These are phyloP conservation scores for Phytophthora podocarpi DNA, from an alignment of 352 stramenopile species.

Conservation along the genomic window DNA sequence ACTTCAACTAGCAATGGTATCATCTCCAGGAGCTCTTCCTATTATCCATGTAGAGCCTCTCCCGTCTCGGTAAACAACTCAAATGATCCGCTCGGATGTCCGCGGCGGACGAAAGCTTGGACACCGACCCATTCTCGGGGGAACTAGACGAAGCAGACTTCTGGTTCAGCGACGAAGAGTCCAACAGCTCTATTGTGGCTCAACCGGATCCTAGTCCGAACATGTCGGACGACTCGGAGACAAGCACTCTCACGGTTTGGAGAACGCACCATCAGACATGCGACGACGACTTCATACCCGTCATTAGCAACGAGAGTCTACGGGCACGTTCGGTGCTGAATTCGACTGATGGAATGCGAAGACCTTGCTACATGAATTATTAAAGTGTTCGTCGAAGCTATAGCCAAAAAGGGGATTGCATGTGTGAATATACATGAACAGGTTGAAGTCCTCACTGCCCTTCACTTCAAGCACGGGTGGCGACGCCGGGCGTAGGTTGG, in stretches of 20 bases:
- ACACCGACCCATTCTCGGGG: conserved; percentile 26
- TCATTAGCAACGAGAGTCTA: too few relatives aligned
- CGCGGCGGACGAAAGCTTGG: conserved; percentile 24
- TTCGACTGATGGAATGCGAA: too few relatives aligned
- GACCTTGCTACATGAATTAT: too few relatives aligned
- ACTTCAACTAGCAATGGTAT: too few relatives aligned
- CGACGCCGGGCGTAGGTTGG: conserved; percentile 10
- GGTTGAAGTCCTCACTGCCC: too few relatives aligned
- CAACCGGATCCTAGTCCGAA: conserved; percentile 24
- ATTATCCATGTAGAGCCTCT: too few relatives aligned
- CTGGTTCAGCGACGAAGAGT: conserved; percentile 36
- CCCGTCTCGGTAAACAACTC: too few relatives aligned
- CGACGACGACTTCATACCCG: conserved; percentile 27
- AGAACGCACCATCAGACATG: not conserved
- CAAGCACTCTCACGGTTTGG: conserved; percentile 25
- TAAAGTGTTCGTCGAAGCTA: too few relatives aligned
- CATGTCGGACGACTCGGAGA: conserved; percentile 14
- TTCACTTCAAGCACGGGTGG: not conserved
- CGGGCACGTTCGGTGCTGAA: not conserved
- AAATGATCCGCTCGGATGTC: too few relatives aligned
- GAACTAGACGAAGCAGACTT: conserved; percentile 41
- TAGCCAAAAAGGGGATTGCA: too few relatives aligned
- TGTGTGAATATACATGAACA: too few relatives aligned
- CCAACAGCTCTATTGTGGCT: conserved; percentile 17
- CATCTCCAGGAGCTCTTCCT: too few relatives aligned